Evolutionary conservation across 192 early-diverging fungal species (phyloP).

Genomic region (Borealophlyctis nickersoniae): DNA sequence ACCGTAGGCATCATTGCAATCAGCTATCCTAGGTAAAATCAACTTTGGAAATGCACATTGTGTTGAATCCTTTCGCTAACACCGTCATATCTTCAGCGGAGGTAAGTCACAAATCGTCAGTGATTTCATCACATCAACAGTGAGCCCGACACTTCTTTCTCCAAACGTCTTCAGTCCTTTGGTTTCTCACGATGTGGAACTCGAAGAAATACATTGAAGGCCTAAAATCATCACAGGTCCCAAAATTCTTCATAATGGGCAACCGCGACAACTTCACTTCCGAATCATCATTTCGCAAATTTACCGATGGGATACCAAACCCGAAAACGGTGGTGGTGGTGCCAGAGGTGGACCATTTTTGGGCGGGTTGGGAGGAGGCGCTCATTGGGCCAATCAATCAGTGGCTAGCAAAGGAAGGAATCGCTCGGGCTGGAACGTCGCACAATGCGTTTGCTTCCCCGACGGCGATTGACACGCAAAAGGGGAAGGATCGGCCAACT

Average conservation of each 20-base stretch:
- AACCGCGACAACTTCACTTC: slow-evolving; percentile 33
- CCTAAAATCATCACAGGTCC: slow-evolving; percentile 5
- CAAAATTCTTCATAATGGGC: slow-evolving; percentile 31
- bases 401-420: slow-evolving; percentile 8
- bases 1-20: slow-evolving; percentile 25
- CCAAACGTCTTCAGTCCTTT: slow-evolving; percentile 16
- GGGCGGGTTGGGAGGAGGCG: slow-evolving; percentile 8
- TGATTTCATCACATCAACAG: neutral
- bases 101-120: no score
- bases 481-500: neutral
- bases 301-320: slow-evolving; percentile 21
- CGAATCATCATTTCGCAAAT: slow-evolving; percentile 3
- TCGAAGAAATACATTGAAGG: neutral
- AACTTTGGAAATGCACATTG: neutral
- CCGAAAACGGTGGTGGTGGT: slow-evolving; percentile 18
- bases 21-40: slow-evolving; percentile 27
- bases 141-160: neutral
- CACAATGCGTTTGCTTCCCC: no score
- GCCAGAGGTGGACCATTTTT: slow-evolving; percentile 26
- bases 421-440: neutral
- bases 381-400: slow-evolving; percentile 18
- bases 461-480: neutral
- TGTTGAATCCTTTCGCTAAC: neutral
- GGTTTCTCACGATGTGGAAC: slow-evolving; percentile 32
- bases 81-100: neutral